Base-by-base conservation (phyloP, 2,329 filamentous ascomycete species). In the Fusarium graminum region DNA sequence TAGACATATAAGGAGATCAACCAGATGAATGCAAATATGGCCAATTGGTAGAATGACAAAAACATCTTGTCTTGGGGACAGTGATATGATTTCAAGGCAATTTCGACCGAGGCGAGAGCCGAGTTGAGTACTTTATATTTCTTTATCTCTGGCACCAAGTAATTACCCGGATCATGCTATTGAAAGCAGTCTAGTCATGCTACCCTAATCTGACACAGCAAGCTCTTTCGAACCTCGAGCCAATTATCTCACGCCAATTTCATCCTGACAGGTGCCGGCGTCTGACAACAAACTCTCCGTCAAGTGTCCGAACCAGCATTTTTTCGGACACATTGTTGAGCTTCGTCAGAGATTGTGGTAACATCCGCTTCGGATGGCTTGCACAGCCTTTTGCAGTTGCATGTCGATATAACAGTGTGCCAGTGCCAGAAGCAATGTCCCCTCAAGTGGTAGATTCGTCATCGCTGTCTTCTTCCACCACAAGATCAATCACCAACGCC, bases 401-500 rank as follows among this genome's bases (percentile, higher is more conserved):
- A 6, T 22, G 22, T 22, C 22, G 6, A 22, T 22, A 22, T 6
- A 22, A 22, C 22, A 6, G 4, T 6, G 14, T 36, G 34, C n/a
- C 16, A 17, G 28, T 12, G 28, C 8, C 34, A 36, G 8, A 36
- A n/a, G 34, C 34, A n/a, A 36, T 10, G 16, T n/a, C 34, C 34
- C 9, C 3, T 36, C 16, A 36, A 36, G 34, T 17, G 34, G 16
- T 5, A 36, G 34, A 36, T n/a, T 61, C 56, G 0, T 41, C 56
- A 11, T 61, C 58, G 10, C 58, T 61, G 3, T 61, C 56, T 19
- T 61, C 55, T 32, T 61, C 56, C n/a, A 16, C 47, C 2, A 61
- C 47, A 11, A 61, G 56, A 32, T 61, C 58, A 13, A 61, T 61
- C 0, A 61, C 56, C 14, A 61, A 14, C 3, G 58, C 58, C 8